Evolutionary conservation across 768 basidiomycete genomes (phyloP), one percentile per base, ranked within the genome.

Genomic region (Trametes punicea): DNA sequence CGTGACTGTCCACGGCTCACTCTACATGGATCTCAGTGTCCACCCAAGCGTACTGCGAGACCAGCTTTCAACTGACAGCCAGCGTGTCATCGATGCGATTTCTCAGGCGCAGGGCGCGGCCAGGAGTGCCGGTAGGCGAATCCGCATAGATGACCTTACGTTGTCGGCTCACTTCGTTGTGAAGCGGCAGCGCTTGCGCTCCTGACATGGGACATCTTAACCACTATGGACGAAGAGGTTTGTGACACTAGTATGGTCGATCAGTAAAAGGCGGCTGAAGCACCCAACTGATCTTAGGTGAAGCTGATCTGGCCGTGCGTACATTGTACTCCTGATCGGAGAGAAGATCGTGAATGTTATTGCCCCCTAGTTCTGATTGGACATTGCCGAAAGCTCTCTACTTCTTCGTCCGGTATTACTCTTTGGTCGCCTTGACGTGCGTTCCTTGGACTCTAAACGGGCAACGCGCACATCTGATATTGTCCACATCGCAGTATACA

Each of bases 391-490:
- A 57, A 31, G 39, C 27, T 3, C 47, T 61, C 2, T 61, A 61
- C 42, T 38, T 61, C 25, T 56, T 61, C 47, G 55, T 57, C 4
- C 55, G 60, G 9, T 61, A 57, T 41, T 61, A 53, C 30, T 56
- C 60, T 9, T 20, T 61, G 36, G 18, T 50, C 18, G 36, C 55
- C 20, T 30, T 61, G 13, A 53, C 41, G 60, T 61, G 41, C 30
- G 60, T 52, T 20, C 15, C 1, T 11, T 15, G 9, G 20, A 8
- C 21, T 1, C 20, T 21, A 2, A 16, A 16, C 2, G 26, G 11
- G 20, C 8, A 15, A 7, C 9, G 0, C n/a, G 25, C 2, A 30
- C 26, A 5, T 2, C 33, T 6, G n/a, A 38, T 30, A 2, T 2
- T 18, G 2, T n/a, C 9, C 3, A 13, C 20, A 7, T 16, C 15